Evolutionary conservation across 257 asterid genomes (phyloP).

Genomic region (Solanum sejunctum): DNA sequence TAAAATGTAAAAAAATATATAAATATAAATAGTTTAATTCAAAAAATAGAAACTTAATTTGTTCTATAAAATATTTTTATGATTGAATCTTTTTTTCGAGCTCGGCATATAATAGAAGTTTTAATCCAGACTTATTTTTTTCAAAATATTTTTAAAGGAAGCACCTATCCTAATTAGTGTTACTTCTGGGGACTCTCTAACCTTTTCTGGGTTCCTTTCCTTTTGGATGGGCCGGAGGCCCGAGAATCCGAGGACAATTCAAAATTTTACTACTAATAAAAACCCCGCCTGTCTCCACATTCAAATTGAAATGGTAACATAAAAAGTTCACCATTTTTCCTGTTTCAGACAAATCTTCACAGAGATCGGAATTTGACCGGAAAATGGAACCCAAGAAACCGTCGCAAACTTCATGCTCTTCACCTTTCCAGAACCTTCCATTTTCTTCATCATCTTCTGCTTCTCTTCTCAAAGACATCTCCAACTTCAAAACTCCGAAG

Average conservation of each 20-base stretch:
- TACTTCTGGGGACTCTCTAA: not conserved
- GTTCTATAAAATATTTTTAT: no score
- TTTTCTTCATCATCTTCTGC: slow-evolving; percentile 25
- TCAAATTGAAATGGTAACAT: slow-evolving; percentile 1
- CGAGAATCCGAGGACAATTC: not conserved
- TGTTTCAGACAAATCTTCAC: not conserved
- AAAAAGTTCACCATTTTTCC: not conserved
- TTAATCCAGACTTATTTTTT: no score
- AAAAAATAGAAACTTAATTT: no score
- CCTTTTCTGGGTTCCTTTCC: not conserved
- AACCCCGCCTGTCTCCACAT: not conserved
- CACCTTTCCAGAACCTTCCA: slow-evolving; percentile 35
- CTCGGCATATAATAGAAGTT: no score
- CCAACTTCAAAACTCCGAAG: slow-evolving; percentile 64
- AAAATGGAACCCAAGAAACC: slow-evolving; percentile 5
- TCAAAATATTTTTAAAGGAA: no score
- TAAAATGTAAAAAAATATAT: no score
- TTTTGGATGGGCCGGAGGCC: not conserved
- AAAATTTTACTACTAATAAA: not conserved
- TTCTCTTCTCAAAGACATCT: slow-evolving; percentile 48
- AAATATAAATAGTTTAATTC: no score
- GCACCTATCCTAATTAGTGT: not conserved
- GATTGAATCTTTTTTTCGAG: no score
- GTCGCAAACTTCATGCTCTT: not conserved
- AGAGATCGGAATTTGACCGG: not conserved